phyloP scores from a whole-genome alignment of 2,329 filamentous ascomycete genomes.

The Sporothrix pseudoabietina region DNA sequence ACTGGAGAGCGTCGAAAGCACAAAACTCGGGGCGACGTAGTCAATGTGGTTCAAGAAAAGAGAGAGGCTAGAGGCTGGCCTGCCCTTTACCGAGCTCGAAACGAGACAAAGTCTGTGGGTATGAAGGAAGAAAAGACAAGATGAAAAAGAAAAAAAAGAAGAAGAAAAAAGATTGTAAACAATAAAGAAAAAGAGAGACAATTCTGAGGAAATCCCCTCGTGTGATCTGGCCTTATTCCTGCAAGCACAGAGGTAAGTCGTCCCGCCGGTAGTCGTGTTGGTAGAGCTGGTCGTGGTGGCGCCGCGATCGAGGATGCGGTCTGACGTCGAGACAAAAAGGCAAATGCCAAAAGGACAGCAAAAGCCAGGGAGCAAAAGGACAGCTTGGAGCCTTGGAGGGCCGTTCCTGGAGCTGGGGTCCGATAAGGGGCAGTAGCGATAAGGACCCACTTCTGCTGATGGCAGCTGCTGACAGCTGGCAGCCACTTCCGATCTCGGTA shows the following conservation, averaged over 20 bases:
- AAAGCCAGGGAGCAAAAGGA: constrained; percentile 24
- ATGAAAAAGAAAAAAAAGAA: not conserved
- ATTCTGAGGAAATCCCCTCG: not conserved
- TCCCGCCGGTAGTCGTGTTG: not conserved
- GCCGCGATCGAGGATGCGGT: constrained; percentile 20
- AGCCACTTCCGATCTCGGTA: not conserved
- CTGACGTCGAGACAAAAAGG: constrained; percentile 27
- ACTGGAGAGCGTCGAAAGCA: not conserved
- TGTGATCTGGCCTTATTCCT: constrained; percentile 27
- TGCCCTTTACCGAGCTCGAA: not conserved
- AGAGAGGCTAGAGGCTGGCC: not conserved
- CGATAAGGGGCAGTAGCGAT: constrained; percentile 33
- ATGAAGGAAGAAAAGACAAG: not conserved
- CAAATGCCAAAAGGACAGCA: constrained; percentile 9
- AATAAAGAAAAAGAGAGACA: not conserved
- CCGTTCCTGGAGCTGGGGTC: constrained; percentile 29
- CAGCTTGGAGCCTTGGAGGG: constrained; percentile 31
- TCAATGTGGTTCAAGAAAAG: not conserved
- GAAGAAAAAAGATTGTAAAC: not conserved
- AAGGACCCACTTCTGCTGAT: constrained; percentile 5
- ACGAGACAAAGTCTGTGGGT: not conserved
- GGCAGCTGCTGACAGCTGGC: constrained; percentile 20
- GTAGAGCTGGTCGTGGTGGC: not conserved
- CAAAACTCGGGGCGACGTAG: not conserved
- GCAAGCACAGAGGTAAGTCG: not conserved